Evolutionary conservation across 257 asterid genomes (phyloP), one percentile per base, ranked within the genome.

Genomic region (Primulina huaijiensis): DNA sequence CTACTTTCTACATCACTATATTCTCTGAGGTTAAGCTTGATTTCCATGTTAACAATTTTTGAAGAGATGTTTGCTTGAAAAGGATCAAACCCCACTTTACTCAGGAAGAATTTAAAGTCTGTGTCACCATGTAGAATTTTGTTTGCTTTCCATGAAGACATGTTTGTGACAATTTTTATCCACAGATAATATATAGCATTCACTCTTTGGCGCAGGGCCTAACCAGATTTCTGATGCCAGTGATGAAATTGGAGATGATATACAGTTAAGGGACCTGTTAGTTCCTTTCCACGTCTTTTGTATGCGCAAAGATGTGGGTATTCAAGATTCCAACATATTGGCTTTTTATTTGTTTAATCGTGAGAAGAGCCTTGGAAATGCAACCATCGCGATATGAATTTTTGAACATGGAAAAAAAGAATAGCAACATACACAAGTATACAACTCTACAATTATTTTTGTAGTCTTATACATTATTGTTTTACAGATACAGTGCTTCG

Each of bases 261-360:
- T 72, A 19, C 81, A 76, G 69, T 67, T 88, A 46, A 85, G 37
- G 78, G 96, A 85, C 21, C 16, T 92, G 72, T 92, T 88, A 78
- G 87, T 88, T 75, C 95, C 98, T 64, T 84, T 85, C 55, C 92
- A 95, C 30, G 92, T 86, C 67, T 86, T 85, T 46, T 92, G 98
- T 63, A 75, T 89, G 17, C 87, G 97, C 70, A 89, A 84, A 76
- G 89, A 88, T 66, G 95, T 88, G 60, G 31, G 88, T 73, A 58
- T 65, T 78, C 66, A 29, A 71, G 62, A 73, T 70, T 69, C 46
- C 17, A 30, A 12, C 20, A 29, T 31, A 5, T 64, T 67, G 0
- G 7, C 23, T 66, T 23, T 61, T 6, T 11, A 29, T 3, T 57
- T 21, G 38, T 56, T 23, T 25, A n/a, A 23, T 65, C 27, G 38